phyloP scores from a whole-genome alignment of 1,139 yeast species.

The Diutina mesorugosa region DNA sequence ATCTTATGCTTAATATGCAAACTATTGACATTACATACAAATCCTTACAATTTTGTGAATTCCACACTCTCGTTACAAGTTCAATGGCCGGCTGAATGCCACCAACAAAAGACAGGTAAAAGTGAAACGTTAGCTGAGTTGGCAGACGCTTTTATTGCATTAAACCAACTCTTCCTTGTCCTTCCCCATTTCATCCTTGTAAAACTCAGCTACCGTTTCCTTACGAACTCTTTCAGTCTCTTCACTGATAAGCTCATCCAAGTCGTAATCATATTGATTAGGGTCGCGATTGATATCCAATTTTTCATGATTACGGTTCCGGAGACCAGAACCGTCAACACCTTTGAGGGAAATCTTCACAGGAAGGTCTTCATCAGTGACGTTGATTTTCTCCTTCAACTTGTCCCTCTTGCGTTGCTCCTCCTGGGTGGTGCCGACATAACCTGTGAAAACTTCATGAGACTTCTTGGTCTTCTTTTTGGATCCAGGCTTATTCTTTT shows the following conservation, averaged over 20 bases:
- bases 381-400: conserved; percentile 17
- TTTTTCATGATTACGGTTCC: background rate
- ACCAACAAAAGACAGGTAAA: too few species aligned
- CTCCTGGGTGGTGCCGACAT: background rate
- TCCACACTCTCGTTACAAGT: too few species aligned
- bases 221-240: background rate
- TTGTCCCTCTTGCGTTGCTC: background rate
- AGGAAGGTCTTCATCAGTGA: conserved; percentile 29
- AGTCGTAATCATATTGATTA: background rate
- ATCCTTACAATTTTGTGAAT: too few species aligned
- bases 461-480: conserved; percentile 6
- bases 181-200: background rate
- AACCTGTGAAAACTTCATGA: background rate
- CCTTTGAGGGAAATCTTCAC: conserved; percentile 12
- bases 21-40: too few species aligned
- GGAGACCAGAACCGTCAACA: background rate
- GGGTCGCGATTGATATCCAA: background rate
- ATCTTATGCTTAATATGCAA: too few species aligned
- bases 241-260: background rate
- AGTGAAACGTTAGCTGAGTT: background rate
- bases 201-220: background rate
- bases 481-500: conserved; percentile 10
- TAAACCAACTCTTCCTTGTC: conserved; percentile 1
- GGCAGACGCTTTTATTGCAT: background rate
- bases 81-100: too few species aligned